A percentile compares a stretch with the other conserved stretches of the same genome.
These are phyloP conservation scores for Alternaria viburni DNA, from an alignment of 2,329 filamentous ascomycete genomes.

Conservation along the genomic window DNA sequence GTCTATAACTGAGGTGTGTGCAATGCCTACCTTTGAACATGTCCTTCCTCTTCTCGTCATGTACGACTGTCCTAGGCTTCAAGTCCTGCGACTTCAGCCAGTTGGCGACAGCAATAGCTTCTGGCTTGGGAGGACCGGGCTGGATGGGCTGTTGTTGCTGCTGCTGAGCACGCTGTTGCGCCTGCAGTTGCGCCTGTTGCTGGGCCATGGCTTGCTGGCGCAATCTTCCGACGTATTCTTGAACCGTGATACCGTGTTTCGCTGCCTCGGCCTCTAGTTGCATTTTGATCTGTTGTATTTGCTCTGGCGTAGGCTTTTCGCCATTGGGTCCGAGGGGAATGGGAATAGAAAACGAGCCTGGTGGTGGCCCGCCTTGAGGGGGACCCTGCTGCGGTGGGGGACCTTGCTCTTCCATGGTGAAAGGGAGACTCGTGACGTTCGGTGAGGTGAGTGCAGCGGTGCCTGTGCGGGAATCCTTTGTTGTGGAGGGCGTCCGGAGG, in stretches of 20 bases:
- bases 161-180: slow-evolving; percentile 30
- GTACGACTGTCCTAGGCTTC: slow-evolving; percentile 88
- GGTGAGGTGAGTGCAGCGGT: not conserved
- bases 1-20: not conserved
- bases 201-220: slow-evolving; percentile 62
- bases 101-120: slow-evolving; percentile 85
- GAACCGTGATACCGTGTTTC: slow-evolving; percentile 82
- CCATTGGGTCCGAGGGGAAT: slow-evolving; percentile 42
- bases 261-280: slow-evolving; percentile 83
- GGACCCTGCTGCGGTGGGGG: slow-evolving; percentile 18
- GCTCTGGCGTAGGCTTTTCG: slow-evolving; percentile 75
- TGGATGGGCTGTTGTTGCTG: slow-evolving; percentile 68
- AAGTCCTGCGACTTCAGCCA: slow-evolving; percentile 85
- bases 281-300: slow-evolving; percentile 82
- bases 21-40: slow-evolving; percentile 82
- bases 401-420: slow-evolving; percentile 29
- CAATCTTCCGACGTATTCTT: slow-evolving; percentile 73
- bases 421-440: slow-evolving; percentile 3
- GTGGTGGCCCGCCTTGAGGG: slow-evolving; percentile 20
- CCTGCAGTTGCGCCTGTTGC: slow-evolving; percentile 53
- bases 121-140: slow-evolving; percentile 83
- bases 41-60: slow-evolving; percentile 95
- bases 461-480: not conserved
- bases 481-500: not conserved
- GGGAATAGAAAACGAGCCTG: slow-evolving; percentile 24